Base-by-base conservation (phyloP, 768 basidiomycete genomes). In the Bullera alba region DNA sequence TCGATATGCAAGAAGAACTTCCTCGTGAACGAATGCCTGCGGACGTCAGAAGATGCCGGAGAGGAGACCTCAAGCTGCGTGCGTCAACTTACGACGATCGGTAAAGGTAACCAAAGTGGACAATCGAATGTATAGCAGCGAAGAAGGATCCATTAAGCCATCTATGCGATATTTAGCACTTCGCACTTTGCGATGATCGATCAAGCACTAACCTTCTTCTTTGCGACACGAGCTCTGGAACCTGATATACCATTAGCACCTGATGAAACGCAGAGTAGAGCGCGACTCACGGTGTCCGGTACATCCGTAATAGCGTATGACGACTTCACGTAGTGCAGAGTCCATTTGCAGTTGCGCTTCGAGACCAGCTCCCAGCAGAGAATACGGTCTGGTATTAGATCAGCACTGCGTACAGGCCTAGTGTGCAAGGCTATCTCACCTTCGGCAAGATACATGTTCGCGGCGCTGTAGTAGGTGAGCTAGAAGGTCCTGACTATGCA, bases 71-170 rank as follows among this genome's bases (percentile, higher is more conserved):
- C n/a, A n/a, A n/a, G n/a, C n/a, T 36, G 5, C 26, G 14, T 25
- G 12, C 21, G 23, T 23, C 14, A 4, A 59, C 71, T 49, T 47
- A 72, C 71, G 86, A 84, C 7, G 86, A 88, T 22, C 93, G 82
- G 71, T 97, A 97, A 34, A 99, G 81, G 68, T 96, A 96, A 58
- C 87, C 83, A 73, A 99, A 97, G 69, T 97, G 88, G 57, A 91
- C 78, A 3, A 83, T 86, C 50, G 85, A 83, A 75, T 97, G 91
- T 15, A 97, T 82, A 0, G 86, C 88, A 8, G 92, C 95, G 73
- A 99, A 99, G 82, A 99, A 97, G 3, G 89, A 92, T 14, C 93
- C 90, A 71, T 96, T 96, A 23, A 99, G 79, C 93, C 93, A 97
- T 34, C 92, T 84, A 30, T 19, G 12, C 6, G n/a, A 35, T 10